Base-by-base conservation (phyloP, 2,329 filamentous ascomycete species). In the Blastomyces parvus region DNA sequence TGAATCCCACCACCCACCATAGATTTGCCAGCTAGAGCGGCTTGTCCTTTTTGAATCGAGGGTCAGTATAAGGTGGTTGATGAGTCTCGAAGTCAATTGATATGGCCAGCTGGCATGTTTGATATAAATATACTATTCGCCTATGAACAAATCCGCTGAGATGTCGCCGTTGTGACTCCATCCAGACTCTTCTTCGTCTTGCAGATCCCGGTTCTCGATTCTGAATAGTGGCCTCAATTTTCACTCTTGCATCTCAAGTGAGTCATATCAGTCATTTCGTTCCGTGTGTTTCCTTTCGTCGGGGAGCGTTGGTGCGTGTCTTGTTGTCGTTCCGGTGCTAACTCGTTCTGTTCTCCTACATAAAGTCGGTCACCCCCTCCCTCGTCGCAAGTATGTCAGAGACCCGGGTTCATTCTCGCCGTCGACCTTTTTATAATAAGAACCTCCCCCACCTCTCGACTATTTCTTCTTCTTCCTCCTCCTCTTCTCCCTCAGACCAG, bases 391-490 rank as follows among this genome's bases (percentile, higher is more conserved):
- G 69, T 67, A 75, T 74, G 73, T 70, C 73, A 46, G 63, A 66
- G 59, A 61, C 69, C 40, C 67, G 71, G 62, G 63, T 67, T 61
- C 70, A 75, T 63, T 74, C 73, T 48, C 75, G 75, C 56, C 74
- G 74, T 42, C 74, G 74, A 59, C 69, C 73, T 64, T 19, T 58
- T 42, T 69, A 74, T 71, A 72, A 71, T 69, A 72, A 70, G 63
- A 66, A 69, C 27, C 69, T 71, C 36, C 70, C 74, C 42, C 67
- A 71, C 27, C 64, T 72, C 42, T 66, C 67, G n/a, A 69, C 69
- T 22, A 69, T 71, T 40, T 71, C 44, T 65, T 66, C n/a, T 68
- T 69, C 30, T 63, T 72, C 46, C 64, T 66, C n/a, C 68, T 69
- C 30, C 68, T 71, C 46, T 38, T 65, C 67, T 17, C 68, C 69